Percentiles rank a stretch among this genome's conserved stretches.
Conservation (phyloP, 1,284 basidiomycete genomes). For the Mycocalia duriaeana region DNA sequence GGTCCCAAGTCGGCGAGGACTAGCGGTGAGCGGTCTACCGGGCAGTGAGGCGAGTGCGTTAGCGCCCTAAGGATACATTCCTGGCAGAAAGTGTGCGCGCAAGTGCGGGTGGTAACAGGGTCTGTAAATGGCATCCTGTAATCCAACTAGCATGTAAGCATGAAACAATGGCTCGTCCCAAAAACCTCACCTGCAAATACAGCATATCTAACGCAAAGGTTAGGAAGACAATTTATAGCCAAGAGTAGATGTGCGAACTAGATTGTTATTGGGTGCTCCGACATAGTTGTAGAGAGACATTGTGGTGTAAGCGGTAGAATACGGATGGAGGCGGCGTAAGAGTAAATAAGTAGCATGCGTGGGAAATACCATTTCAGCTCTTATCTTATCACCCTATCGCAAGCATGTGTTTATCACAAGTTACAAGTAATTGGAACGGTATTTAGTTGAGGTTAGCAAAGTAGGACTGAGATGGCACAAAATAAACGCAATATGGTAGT, state of each 20-base stretch:
- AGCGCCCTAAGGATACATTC: constrained; percentile 72
- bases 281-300: constrained; percentile 47
- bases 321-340: background rate
- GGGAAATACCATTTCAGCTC: too few relatives aligned
- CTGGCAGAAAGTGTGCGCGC: constrained; percentile 80
- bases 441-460: too few relatives aligned
- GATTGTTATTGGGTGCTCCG: constrained; percentile 51
- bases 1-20: constrained; percentile 45
- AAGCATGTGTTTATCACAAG: too few relatives aligned
- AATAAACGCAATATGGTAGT: too few relatives aligned
- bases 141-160: too few relatives aligned
- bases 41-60: constrained; percentile 61
- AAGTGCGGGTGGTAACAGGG: constrained; percentile 68
- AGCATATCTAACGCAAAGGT: constrained; percentile 54
- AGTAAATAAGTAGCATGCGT: too few relatives aligned
- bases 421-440: too few relatives aligned
- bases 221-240: background rate
- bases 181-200: constrained; percentile 83
- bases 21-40: constrained; percentile 76
- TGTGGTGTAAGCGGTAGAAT: background rate
- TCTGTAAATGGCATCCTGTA: constrained; percentile 67
- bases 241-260: constrained; percentile 33
- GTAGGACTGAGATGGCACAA: too few relatives aligned
- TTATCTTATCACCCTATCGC: too few relatives aligned
- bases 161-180: too few relatives aligned